Percentiles rank a stretch among this genome's conserved stretches.
Evolutionary conservation across 2,329 filamentous ascomycete genomes (phyloP).

Genomic region (Botrytis medusae): DNA sequence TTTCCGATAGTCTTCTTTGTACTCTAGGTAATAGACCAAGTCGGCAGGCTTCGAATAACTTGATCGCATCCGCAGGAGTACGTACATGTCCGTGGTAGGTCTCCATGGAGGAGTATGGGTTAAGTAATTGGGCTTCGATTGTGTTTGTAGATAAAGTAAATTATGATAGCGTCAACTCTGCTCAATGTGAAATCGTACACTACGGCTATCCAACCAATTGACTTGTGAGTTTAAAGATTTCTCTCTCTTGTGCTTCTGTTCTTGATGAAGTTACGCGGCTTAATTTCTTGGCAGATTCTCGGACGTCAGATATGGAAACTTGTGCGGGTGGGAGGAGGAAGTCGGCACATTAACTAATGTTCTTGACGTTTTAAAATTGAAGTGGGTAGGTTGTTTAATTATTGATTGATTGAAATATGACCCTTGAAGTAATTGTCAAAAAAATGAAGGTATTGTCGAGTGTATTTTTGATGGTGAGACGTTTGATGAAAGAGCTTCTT

Average conservation of each 20-base stretch:
- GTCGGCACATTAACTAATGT: conserved; percentile 10
- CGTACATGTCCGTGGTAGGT: conserved; percentile 94
- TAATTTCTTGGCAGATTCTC: conserved; percentile 17
- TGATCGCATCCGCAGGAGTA: conserved; percentile 94
- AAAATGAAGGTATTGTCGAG: background rate
- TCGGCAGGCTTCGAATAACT: conserved; percentile 95
- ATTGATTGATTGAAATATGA: background rate
- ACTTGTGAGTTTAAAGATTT: background rate
- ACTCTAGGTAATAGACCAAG: conserved; percentile 87
- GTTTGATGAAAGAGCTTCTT: conserved; percentile 23
- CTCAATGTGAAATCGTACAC: background rate
- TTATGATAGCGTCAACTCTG: conserved; percentile 1
- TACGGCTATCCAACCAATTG: background rate
- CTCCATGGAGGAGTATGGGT: conserved; percentile 65
- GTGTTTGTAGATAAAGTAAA: background rate
- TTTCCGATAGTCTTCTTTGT: conserved; percentile 93
- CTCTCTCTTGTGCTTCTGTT: background rate
- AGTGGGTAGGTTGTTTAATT: background rate
- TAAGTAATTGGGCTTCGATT: conserved; percentile 22
- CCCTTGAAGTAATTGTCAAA: background rate
- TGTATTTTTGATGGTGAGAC: conserved; percentile 28
- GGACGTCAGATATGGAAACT: conserved; percentile 16
- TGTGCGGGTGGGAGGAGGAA: background rate
- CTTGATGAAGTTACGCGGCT: conserved; percentile 14
- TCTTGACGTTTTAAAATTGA: conserved; percentile 3